These are phyloP conservation scores for Baeospora myosura DNA, from an alignment of 1,284 basidiomycete genomes.

Conservation along the genomic window DNA sequence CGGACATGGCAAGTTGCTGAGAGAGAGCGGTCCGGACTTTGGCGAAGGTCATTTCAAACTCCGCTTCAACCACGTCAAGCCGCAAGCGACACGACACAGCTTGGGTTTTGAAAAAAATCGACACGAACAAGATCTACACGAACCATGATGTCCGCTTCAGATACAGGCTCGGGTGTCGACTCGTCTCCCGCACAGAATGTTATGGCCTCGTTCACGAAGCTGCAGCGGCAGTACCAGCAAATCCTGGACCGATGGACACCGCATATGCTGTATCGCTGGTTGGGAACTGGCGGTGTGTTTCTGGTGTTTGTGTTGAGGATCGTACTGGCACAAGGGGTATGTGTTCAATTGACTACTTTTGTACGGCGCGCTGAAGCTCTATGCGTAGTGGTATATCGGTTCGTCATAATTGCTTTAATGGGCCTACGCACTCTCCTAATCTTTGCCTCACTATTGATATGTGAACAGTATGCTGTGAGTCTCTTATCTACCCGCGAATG, in stretches of 20 bases:
- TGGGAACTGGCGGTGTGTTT: constrained; percentile 70
- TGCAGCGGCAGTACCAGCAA: constrained; percentile 73
- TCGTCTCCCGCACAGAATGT: constrained; percentile 46
- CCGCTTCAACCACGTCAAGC: constrained; percentile 20
- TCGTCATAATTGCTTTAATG: constrained; percentile 24
- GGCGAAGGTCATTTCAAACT: constrained; percentile 14
- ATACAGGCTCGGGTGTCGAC: constrained; percentile 35
- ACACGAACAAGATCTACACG: too few species aligned
- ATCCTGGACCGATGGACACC: constrained; percentile 89
- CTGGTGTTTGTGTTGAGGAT: constrained; percentile 83
- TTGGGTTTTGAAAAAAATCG: neutral
- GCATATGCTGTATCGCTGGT: constrained; percentile 83
- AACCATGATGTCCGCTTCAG: constrained; percentile 42
- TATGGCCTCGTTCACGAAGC: constrained; percentile 39
- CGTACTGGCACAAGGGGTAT: constrained; percentile 82
- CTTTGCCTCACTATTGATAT: constrained; percentile 10
- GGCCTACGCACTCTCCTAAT: neutral
- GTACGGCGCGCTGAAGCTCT: constrained; percentile 6
- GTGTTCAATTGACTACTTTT: constrained; percentile 26
- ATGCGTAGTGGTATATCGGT: constrained; percentile 88
- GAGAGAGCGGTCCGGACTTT: too few species aligned
- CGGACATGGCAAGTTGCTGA: too few species aligned
- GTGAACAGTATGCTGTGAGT: constrained; percentile 75
- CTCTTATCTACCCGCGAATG: constrained; percentile 3
- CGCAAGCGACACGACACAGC: neutral